Conservation (phyloP, 116 monocot genomes). For the Zostera marina region DNA sequence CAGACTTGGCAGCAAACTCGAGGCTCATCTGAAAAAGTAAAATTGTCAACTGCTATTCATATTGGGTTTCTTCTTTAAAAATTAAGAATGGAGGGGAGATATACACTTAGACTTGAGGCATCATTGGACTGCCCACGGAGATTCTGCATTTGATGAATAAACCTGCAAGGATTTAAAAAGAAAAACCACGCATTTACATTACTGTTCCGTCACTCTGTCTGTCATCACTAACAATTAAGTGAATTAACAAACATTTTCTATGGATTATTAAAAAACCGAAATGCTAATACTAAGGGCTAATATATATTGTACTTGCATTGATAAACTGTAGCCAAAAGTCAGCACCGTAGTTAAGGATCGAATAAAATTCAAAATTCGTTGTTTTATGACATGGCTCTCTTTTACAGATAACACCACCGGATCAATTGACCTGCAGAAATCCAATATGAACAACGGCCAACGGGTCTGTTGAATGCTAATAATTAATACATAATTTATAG, state of each 20-base stretch:
- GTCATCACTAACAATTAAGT: too few species aligned
- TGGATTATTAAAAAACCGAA: too few species aligned
- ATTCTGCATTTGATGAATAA: slow-evolving; percentile 45
- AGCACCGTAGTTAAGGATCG: slow-evolving; percentile 81
- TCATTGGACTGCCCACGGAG: slow-evolving; percentile 27
- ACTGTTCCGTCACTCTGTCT: too few species aligned
- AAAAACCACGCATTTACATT: too few species aligned
- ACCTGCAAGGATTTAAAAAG: slow-evolving; percentile 24
- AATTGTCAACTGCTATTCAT: too few species aligned
- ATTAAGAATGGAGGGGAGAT: too few species aligned
- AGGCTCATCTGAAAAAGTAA: slow-evolving; percentile 75
- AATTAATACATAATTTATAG: neutral
- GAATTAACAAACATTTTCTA: too few species aligned
- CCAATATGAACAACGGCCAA: too few species aligned
- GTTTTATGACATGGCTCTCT: slow-evolving; percentile 78
- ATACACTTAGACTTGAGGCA: slow-evolving; percentile 27
- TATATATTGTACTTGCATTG: slow-evolving; percentile 32
- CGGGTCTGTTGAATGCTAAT: neutral
- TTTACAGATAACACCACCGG: slow-evolving; percentile 48
- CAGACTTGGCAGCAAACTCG: slow-evolving; percentile 74
- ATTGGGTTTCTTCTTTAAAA: too few species aligned
- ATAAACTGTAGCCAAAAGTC: slow-evolving; percentile 70
- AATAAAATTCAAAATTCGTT: slow-evolving; percentile 59
- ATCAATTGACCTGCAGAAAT: slow-evolving; percentile 60
- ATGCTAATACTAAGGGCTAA: neutral